Base-by-base conservation (phyloP, 1,284 basidiomycete genomes). In the Sanghuangporus baumii region DNA sequence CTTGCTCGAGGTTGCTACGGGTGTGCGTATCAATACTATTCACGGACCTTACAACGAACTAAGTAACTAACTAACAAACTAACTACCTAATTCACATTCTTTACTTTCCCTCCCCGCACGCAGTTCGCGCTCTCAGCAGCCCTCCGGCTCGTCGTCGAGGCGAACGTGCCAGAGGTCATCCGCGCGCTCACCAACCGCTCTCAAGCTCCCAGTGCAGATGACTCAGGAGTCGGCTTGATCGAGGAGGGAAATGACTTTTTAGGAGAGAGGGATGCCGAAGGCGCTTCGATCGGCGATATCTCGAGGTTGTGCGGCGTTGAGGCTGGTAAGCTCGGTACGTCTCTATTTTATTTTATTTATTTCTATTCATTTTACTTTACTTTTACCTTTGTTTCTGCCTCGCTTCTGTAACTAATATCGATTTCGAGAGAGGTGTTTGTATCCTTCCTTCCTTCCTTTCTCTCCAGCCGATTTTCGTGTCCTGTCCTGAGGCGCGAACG, bases 291-390 rank as follows among this genome's bases (percentile, higher is more conserved):
- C 4, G 48, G 55, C n/a, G 65, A 67, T 3, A 67, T 71, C 34
- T 65, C 69, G 1, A 54, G 47, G 0, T 63, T 64, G 36, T 61
- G 47, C 1, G 57, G 60, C 16, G 56, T 70, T 20, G 64, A 70
- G 18, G 50, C 57, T 1, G 23, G 48, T 9, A 70, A 70, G 37
- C 66, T 71, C 5, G 68, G 69, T 68, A 38, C 23, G 63, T 36
- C 16, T 51, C 20, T 48, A 2, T 23, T 48, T 48, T 48, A 9
- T 48, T 20, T 51, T 23, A 26, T 23, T 26, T 23, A 9, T 11
- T 16, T 23, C 34, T 23, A 23, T 23, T 23, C 23, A n/a, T n/a
- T 23, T 23, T 23, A 23, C 23, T 23, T 23, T 23, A 23, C 23
- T 23, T 23, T 23, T 23, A 23, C 2, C 23, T 23, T 23, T 23